phyloP scores from a whole-genome alignment of 1,284 basidiomycete genomes.

The Leccinum glutinopallens region DNA sequence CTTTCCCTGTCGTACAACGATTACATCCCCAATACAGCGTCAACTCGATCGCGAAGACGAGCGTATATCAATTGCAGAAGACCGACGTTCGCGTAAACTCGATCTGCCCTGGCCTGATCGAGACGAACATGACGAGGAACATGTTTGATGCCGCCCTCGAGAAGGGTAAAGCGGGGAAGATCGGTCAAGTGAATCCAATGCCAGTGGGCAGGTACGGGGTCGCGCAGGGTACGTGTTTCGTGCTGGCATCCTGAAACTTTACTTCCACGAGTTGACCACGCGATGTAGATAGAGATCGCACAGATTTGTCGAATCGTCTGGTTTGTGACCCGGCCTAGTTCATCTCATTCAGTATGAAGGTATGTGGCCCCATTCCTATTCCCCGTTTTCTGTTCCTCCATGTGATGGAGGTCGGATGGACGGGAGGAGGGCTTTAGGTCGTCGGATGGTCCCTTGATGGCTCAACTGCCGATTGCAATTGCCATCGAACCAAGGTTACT shows the following conservation, averaged over 20 bases:
- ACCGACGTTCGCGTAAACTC: constrained; percentile 88
- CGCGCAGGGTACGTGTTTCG: constrained; percentile 58
- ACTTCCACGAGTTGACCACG: constrained; percentile 26
- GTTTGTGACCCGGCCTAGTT: constrained; percentile 49
- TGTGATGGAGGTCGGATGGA: constrained; percentile 41
- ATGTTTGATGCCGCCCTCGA: constrained; percentile 79
- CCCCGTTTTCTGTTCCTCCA: constrained; percentile 16
- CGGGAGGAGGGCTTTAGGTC: too few relatives aligned
- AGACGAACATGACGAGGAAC: constrained; percentile 82
- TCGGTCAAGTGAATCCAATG: constrained; percentile 87
- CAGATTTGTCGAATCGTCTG: constrained; percentile 44
- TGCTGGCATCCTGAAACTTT: constrained; percentile 8
- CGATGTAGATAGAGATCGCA: constrained; percentile 65
- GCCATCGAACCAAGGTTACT: constrained; percentile 73
- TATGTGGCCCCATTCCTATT: constrained; percentile 30
- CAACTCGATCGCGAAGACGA: constrained; percentile 83
- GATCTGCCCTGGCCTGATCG: constrained; percentile 92
- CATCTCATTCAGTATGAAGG: constrained; percentile 75
- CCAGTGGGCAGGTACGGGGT: constrained; percentile 81
- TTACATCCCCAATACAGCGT: constrained; percentile 50
- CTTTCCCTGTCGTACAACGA: constrained; percentile 8
- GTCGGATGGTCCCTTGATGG: constrained; percentile 59
- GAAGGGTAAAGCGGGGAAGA: constrained; percentile 71
- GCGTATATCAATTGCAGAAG: constrained; percentile 77
- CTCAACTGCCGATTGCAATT: constrained; percentile 70